Percentiles rank a stretch among this genome's conserved stretches.
phyloP scores from a whole-genome alignment of 2,329 filamentous ascomycete genomes.

The Monilinia aucupariae region DNA sequence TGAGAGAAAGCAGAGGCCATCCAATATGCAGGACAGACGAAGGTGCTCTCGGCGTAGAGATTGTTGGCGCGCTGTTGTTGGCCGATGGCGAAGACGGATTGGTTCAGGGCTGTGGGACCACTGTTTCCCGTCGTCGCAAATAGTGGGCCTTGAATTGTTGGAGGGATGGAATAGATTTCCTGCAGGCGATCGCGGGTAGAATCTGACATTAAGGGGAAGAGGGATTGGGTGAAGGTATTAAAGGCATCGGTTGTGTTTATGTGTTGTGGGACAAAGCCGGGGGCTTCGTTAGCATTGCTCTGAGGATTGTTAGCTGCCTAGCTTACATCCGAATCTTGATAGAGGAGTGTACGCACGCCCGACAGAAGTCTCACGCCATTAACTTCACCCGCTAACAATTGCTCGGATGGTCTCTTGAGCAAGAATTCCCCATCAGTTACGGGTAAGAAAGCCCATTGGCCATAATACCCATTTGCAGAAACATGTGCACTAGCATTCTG shows the following conservation, averaged over 20 bases:
- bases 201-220: slow-evolving; percentile 40
- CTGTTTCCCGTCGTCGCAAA: slow-evolving; percentile 35
- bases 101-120: slow-evolving; percentile 40
- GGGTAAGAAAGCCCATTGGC: slow-evolving; percentile 36
- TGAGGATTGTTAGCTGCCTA: background rate
- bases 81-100: slow-evolving; percentile 41
- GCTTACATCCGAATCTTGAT: background rate
- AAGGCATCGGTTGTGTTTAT: slow-evolving; percentile 41
- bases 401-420: slow-evolving; percentile 31
- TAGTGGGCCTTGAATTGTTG: slow-evolving; percentile 24
- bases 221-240: slow-evolving; percentile 37
- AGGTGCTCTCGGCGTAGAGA: slow-evolving; percentile 41
- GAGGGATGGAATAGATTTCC: slow-evolving; percentile 25
- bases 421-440: slow-evolving; percentile 37
- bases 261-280: slow-evolving; percentile 41
- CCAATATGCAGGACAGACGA: slow-evolving; percentile 50
- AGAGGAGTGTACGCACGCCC: background rate
- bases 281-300: slow-evolving; percentile 49
- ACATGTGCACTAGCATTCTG: slow-evolving; percentile 29
- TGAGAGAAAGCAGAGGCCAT: slow-evolving; percentile 40
- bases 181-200: slow-evolving; percentile 36
- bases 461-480: slow-evolving; percentile 24
- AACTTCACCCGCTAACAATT: slow-evolving; percentile 33
- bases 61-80: slow-evolving; percentile 45
- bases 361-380: slow-evolving; percentile 31